Evolutionary conservation across 2,329 filamentous ascomycete genomes (phyloP).

Genomic region (Lachnellula subtilissima): DNA sequence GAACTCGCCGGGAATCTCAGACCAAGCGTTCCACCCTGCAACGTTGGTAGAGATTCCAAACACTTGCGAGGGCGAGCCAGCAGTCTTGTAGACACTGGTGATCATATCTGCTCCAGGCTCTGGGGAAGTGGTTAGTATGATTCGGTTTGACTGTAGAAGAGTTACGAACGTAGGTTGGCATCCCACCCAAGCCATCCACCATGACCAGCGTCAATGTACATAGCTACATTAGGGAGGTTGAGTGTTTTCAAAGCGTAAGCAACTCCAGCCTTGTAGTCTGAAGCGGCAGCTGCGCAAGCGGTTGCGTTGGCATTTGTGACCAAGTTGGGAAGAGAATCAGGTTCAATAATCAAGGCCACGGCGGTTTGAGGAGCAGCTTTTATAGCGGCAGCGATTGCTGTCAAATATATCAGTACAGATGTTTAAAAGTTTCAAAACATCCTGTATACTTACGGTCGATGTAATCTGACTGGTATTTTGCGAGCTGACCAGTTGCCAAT

Average conservation of each 20-base stretch:
- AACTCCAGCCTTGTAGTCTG: conserved; percentile 45
- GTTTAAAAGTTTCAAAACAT: conserved; percentile 37
- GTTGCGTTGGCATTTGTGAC: conserved; percentile 49
- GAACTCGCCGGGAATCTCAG: conserved; percentile 25
- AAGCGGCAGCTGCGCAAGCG: conserved; percentile 46
- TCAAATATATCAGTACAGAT: conserved; percentile 40
- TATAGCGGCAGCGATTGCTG: conserved; percentile 27
- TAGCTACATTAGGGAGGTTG: conserved; percentile 51
- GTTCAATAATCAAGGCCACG: conserved; percentile 36
- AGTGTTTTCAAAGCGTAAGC: conserved; percentile 48
- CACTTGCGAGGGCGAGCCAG: conserved; percentile 45
- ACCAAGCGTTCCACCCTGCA: conserved; percentile 49
- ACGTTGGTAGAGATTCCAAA: conserved; percentile 55
- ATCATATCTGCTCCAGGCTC: conserved; percentile 43
- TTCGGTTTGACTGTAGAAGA: not conserved
- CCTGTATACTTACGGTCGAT: conserved; percentile 41
- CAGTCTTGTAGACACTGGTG: conserved; percentile 44
- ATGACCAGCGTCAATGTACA: conserved; percentile 56
- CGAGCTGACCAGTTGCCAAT: conserved; percentile 46
- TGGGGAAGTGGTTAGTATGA: conserved; percentile 5
- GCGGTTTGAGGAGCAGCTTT: conserved; percentile 10
- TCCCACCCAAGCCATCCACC: conserved; percentile 56
- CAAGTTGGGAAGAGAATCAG: conserved; percentile 55
- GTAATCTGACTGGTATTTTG: conserved; percentile 49
- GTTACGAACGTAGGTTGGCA: conserved; percentile 41